Base-by-base conservation (phyloP, 2,329 filamentous ascomycete genomes). In the Pseudopithomyces chartarum region DNA sequence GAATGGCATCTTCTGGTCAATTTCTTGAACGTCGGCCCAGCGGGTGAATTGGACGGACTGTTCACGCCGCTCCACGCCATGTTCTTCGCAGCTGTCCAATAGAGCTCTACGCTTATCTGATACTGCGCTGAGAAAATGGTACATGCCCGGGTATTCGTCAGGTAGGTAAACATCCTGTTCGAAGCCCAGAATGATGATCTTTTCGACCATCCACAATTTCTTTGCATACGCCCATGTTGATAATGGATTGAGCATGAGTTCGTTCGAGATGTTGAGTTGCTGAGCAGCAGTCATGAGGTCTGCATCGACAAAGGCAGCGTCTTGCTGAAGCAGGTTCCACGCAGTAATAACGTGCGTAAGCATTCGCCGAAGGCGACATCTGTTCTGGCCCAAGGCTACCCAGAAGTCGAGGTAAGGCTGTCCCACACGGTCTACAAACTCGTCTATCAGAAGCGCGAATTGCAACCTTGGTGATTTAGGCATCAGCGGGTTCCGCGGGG, bases 171-270 rank as follows among this genome's bases (percentile, higher is more conserved):
- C 85, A 42, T 94, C 89, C 12, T 97, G 87, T 76, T 99, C 95
- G 73, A 99, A 98, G 12, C 96, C 95, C 32, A 97, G 86, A 70
- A 97, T 90, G 15, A 97, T 83, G 44, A 96, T 89, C 81, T 88
- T 90, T 71, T 94, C 89, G 83, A 97, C 91, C 68, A 94, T 86
- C 29, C 85, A 86, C n/a, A 97, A 82, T 75, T 97, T 98, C 76
- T 96, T 91, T 57, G 93, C 85, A 67, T 94, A 96, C 0, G 88
- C 86, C 95, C 95, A 99, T 3, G 90, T 92, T 1, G 90, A 92
- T 0, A 98, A 81, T 0, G 92, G 88, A 51, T 90, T 89, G 0
- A 85, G 88, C 0, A 85, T 82, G 39, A 83, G 79, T 43, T 88
- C 84, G 2, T 78, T 58, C 0, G 34, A 13, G 17, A 71, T 39